Conservation (phyloP, 2,329 filamentous ascomycete species). For the Trichoderma asperellum region DNA sequence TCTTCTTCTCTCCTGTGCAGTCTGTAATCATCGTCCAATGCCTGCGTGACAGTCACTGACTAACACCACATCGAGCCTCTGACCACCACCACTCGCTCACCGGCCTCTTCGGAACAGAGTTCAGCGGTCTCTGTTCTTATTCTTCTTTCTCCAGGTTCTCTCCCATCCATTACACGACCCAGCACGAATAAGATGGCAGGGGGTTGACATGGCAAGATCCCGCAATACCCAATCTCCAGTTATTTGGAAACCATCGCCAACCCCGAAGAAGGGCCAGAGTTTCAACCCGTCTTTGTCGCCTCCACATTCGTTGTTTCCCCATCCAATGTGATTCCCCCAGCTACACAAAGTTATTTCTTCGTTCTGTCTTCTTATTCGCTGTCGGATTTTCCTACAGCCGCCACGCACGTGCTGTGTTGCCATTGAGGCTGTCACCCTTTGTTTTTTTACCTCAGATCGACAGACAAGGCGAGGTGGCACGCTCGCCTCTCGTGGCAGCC, state of each 20-base stretch:
- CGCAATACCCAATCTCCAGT: not conserved
- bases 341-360: not conserved
- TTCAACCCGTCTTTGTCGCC: constrained; percentile 21
- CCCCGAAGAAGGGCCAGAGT: constrained; percentile 23
- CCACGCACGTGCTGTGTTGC: constrained; percentile 13
- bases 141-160: constrained; percentile 24
- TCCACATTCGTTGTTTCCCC: not conserved
- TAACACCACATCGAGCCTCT: not conserved
- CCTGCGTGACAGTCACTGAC: not conserved
- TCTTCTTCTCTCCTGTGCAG: not conserved
- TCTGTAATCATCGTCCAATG: not conserved
- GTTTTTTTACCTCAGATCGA: not conserved
- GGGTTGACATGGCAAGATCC: constrained; percentile 10
- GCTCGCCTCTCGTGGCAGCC: constrained; percentile 22
- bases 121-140: constrained; percentile 16
- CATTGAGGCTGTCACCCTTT: not conserved
- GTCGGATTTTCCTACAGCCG: constrained; percentile 19
- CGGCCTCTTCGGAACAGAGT: constrained; percentile 24
- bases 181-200: constrained; percentile 1
- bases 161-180: constrained; percentile 4
- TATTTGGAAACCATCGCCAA: constrained; percentile 4
- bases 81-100: not conserved
- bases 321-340: not conserved
- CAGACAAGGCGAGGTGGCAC: not conserved
- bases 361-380: not conserved